Conservation (phyloP, 495 filamentous ascomycete species). For the Aspergillus sclerotioniger region DNA sequence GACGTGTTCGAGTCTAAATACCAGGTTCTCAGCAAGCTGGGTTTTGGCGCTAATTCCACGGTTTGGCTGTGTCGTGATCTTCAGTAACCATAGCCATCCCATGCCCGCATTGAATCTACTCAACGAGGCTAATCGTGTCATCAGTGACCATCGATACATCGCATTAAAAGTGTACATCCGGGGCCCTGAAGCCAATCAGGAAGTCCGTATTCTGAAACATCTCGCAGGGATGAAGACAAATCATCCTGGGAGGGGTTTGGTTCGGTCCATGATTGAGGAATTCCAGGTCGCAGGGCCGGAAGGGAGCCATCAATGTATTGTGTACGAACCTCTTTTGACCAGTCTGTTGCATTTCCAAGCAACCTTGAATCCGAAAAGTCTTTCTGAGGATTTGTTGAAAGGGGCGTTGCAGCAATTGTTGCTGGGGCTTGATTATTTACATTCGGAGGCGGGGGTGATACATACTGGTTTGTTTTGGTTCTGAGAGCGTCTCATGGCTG, state of each 20-base stretch:
- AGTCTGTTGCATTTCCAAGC: constrained; percentile 19
- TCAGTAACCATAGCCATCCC: constrained; percentile 19
- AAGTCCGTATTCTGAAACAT: constrained; percentile 33
- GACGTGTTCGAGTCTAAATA: constrained; percentile 45
- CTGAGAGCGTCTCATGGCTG: neutral
- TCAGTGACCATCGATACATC: constrained; percentile 32
- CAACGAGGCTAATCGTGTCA: constrained; percentile 9
- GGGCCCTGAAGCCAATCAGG: constrained; percentile 17
- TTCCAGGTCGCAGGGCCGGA: constrained; percentile 34
- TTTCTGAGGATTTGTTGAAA: constrained; percentile 16
- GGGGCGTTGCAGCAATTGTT: constrained; percentile 13
- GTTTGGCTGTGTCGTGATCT: constrained; percentile 51
- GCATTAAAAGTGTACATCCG: constrained; percentile 35
- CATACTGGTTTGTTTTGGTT: constrained; percentile 8
- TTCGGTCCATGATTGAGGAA: constrained; percentile 34
- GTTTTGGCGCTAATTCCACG: constrained; percentile 50
- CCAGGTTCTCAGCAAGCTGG: constrained; percentile 51
- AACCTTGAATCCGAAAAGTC: constrained; percentile 13
- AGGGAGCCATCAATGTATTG: constrained; percentile 35
- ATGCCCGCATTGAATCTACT: constrained; percentile 9
- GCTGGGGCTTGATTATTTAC: constrained; percentile 6
- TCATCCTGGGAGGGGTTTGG: constrained; percentile 29
- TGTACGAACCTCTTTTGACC: constrained; percentile 11
- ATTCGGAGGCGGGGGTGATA: neutral
- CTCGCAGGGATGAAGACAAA: constrained; percentile 21